Evolutionary conservation across 2,329 filamentous ascomycete genomes (phyloP), one percentile per base, ranked within the genome.

Genomic region (Curvularia lunata): DNA sequence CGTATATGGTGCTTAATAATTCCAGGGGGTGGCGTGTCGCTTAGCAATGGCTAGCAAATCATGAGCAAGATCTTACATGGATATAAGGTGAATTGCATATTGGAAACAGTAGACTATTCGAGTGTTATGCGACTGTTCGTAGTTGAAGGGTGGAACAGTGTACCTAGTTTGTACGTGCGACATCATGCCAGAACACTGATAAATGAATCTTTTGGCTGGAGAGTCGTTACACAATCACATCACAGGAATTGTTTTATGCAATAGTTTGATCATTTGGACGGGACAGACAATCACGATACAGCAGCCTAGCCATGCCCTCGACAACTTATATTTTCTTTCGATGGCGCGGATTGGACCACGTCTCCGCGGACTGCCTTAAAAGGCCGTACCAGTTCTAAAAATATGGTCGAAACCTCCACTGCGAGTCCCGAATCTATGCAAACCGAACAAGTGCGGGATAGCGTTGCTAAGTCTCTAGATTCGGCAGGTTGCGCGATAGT

Each of bases 1-100:
- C 38, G 46, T 2, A 21, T 18, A 16, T 50, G 46, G 30, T 30
- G 51, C 51, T 50, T 50, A 25, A 32, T 47, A 58, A 46, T 30
- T 37, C 27, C 49, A 50, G 38, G 38, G 52, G 52, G 46, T 21
- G 30, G 47, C 53, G 30, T n/a, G 23, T 49, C 32, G 52, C 45
- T 49, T 47, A 42, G 25, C 34, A 40, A 30, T 42, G n/a, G 37
- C 21, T 13, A 25, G 48, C 43, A 28, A 38, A 49, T 42, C 13
- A 5, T 49, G 41, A 37, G n/a, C 37, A n/a, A 47, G 9, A 52
- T 21, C n/a, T 52, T 52, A 27, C 41, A 27, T 10, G 18, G 5
- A 10, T 25, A 32, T 13, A 32, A 16, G 10, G 40, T 21, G 10
- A 23, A 19, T 42, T 42, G 6, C 19, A 42, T 3, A 42, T 40